Evolutionary conservation across 306 rosid species (phyloP).

Genomic region (Trifolium subterraneum): DNA sequence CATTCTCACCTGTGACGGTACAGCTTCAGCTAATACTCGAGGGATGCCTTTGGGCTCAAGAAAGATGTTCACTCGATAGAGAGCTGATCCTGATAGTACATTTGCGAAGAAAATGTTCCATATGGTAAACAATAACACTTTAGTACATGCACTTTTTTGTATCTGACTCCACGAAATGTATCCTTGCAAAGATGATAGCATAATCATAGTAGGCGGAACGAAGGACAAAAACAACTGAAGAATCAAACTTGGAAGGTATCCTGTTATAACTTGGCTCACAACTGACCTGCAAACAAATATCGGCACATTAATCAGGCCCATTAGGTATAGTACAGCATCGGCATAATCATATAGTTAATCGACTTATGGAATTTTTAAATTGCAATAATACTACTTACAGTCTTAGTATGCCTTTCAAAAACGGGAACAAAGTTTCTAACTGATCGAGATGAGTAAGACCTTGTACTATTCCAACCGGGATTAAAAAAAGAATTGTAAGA

Average conservation of each 20-base stretch:
- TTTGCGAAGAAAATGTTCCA: conserved; percentile 95
- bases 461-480: conserved; percentile 83
- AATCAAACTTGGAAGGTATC: conserved; percentile 94
- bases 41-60: conserved; percentile 86
- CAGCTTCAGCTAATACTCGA: conserved; percentile 74
- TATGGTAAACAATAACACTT: conserved; percentile 76
- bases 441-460: conserved; percentile 75
- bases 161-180: conserved; percentile 70
- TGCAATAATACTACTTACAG: conserved; percentile 53
- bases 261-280: conserved; percentile 80
- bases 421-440: conserved; percentile 73
- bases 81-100: conserved; percentile 79
- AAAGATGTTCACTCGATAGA: conserved; percentile 62
- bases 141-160: conserved; percentile 71
- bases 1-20: conserved; percentile 78
- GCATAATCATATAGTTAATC: too few species aligned
- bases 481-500: conserved; percentile 67
- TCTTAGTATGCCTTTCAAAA: conserved; percentile 59
- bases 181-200: conserved; percentile 81
- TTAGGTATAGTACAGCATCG: too few species aligned
- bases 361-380: too few species aligned
- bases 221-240: conserved; percentile 63
- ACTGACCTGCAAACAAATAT: conserved; percentile 57
- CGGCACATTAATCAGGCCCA: too few species aligned
- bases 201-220: conserved; percentile 79